Conservation (phyloP, 2,329 filamentous ascomycete species). For the Neurospora crassa region DNA sequence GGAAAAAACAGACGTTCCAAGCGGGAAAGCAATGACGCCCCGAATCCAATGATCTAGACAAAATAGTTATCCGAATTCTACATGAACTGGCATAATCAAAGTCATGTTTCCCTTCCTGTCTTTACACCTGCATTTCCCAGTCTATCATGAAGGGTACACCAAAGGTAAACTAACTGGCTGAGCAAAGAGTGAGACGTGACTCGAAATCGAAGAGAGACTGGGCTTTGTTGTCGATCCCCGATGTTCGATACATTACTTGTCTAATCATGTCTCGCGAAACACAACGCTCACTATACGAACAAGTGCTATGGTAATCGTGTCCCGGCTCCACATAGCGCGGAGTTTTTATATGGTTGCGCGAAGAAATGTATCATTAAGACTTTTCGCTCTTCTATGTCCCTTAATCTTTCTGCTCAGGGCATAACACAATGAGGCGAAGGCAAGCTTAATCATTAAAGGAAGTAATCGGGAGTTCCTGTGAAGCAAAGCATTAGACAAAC, state of each 20-base stretch:
- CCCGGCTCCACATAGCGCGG: not conserved
- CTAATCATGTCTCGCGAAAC: not conserved
- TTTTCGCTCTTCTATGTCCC: constrained; percentile 4
- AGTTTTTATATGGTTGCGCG: not conserved
- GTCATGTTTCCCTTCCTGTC: not conserved
- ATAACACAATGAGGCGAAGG: constrained; percentile 6
- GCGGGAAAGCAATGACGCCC: not conserved
- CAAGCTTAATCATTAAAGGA: constrained; percentile 56
- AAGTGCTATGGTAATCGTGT: not conserved
- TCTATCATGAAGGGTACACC: not conserved
- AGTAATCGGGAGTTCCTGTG: constrained; percentile 88
- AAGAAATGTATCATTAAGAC: constrained; percentile 3
- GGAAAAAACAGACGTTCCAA: not conserved
- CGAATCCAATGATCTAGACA: not conserved
- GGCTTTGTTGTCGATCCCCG: not conserved
- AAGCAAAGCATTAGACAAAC: constrained; percentile 6
- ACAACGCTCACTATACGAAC: not conserved
- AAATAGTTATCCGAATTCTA: not conserved
- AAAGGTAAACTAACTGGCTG: not conserved
- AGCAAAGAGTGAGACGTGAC: not conserved
- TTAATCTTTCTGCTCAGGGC: not conserved
- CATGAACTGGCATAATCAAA: not conserved
- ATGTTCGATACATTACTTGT: not conserved
- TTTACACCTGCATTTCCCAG: not conserved
- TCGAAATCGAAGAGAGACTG: not conserved